These are phyloP conservation scores for Neofusicoccum cordaticola DNA, from an alignment of 2,329 filamentous ascomycete species.

Conservation along the genomic window DNA sequence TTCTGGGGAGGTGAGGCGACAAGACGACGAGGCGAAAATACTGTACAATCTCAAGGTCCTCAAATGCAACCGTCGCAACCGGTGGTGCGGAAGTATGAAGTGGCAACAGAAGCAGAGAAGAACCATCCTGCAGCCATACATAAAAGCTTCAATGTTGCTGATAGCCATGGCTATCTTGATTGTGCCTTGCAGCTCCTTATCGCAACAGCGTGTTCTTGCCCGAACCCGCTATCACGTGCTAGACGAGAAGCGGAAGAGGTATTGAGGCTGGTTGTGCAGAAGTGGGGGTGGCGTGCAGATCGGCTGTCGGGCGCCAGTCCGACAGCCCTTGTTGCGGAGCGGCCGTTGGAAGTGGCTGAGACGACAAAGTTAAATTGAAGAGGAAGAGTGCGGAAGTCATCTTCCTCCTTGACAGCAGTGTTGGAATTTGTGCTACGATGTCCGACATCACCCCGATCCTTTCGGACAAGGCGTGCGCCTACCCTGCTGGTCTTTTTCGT, in stretches of 20 bases:
- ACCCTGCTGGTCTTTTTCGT: conserved; percentile 7
- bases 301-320: neutral
- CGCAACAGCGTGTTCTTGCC: neutral
- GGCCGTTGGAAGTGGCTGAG: neutral
- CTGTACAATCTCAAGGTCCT: too few species aligned
- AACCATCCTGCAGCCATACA: neutral
- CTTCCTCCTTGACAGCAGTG: too few species aligned
- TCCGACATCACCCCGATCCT: conserved; percentile 3
- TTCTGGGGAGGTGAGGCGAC: too few species aligned
- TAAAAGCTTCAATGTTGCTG: neutral
- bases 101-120: too few species aligned
- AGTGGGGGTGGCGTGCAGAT: conserved; percentile 6
- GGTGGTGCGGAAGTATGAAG: too few species aligned
- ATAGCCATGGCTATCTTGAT: neutral
- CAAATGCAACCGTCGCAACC: too few species aligned
- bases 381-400: neutral
- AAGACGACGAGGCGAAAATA: too few species aligned
- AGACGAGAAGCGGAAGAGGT: neutral
- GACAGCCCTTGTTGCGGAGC: neutral
- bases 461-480: conserved; percentile 8
- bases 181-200: neutral
- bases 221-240: neutral
- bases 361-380: neutral
- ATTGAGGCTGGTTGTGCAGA: neutral
- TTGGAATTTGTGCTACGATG: neutral